Conservation (phyloP, 2,329 filamentous ascomycete species). For the Lasiodiplodia sp. region DNA sequence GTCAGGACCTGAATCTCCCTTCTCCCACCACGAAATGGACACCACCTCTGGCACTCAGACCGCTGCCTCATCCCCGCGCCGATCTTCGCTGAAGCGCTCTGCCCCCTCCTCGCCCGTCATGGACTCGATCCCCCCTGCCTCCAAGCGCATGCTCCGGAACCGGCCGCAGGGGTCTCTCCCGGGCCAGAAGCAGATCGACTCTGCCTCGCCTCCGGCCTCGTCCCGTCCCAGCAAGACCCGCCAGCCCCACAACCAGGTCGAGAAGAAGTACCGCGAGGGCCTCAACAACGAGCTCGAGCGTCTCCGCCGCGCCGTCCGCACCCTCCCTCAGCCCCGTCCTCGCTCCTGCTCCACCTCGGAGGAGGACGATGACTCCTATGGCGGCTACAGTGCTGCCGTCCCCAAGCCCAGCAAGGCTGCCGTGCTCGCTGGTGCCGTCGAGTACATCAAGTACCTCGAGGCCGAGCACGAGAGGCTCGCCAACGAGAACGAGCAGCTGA, state of each 20-base stretch:
- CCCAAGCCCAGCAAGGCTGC: constrained; percentile 35
- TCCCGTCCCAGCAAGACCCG: constrained; percentile 31
- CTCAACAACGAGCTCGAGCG: constrained; percentile 43
- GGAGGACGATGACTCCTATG: constrained; percentile 21
- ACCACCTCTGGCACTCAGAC: constrained; percentile 23
- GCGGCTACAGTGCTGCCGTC: constrained; percentile 25
- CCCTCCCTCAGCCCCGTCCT: constrained; percentile 41
- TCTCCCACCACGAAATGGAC: constrained; percentile 36
- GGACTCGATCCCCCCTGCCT: constrained; percentile 35
- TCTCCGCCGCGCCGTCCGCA: constrained; percentile 40
- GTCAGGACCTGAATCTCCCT: constrained; percentile 41
- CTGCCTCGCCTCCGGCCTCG: constrained; percentile 16
- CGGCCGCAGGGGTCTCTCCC: constrained; percentile 23
- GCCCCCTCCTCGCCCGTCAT: constrained; percentile 36
- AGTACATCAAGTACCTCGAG: constrained; percentile 33
- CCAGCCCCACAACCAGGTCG: constrained; percentile 47
- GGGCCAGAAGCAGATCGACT: constrained; percentile 20
- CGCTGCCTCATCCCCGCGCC: constrained; percentile 23
- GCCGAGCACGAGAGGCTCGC: constrained; percentile 32
- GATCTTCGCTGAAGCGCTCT: constrained; percentile 40
- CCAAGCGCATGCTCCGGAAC: constrained; percentile 24
- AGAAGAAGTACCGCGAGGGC: constrained; percentile 43
- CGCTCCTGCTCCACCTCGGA: constrained; percentile 33
- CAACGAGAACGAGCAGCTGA: constrained; percentile 40
- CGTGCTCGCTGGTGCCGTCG: constrained; percentile 33